These are phyloP conservation scores for Xylaria intraflava DNA, from an alignment of 495 filamentous ascomycete genomes.

Conservation along the genomic window DNA sequence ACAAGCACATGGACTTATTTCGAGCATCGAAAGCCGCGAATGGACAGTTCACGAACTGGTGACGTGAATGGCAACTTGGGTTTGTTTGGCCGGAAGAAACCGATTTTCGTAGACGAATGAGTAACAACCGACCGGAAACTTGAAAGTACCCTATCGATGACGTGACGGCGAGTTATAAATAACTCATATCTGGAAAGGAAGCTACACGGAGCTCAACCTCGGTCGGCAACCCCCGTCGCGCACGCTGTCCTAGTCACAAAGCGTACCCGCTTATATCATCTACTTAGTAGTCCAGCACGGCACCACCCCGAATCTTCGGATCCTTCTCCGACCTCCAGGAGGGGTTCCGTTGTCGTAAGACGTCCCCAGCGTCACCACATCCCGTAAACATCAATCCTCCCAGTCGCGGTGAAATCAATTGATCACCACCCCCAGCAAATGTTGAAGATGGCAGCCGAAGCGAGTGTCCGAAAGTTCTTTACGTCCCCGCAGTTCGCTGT, in stretches of 20 bases:
- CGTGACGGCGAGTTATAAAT: background rate
- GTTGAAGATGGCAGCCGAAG: constrained; percentile 44
- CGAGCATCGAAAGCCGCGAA: background rate
- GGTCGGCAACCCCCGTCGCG: background rate
- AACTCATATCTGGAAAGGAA: background rate
- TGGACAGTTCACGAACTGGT: background rate
- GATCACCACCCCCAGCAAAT: background rate
- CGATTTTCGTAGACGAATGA: background rate
- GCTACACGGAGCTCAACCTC: background rate
- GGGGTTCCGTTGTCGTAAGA: background rate
- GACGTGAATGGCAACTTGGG: no score
- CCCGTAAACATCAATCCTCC: background rate
- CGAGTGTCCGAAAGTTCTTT: constrained; percentile 73
- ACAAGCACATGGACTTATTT: background rate
- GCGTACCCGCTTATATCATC: background rate
- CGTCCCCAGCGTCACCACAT: background rate
- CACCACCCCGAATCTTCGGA: constrained; percentile 4
- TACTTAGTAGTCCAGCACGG: background rate
- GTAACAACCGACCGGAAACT: background rate
- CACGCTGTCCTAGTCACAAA: background rate
- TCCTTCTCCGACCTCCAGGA: background rate
- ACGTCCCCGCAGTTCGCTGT: constrained; percentile 77
- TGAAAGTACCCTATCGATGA: background rate
- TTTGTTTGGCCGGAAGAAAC: no score
- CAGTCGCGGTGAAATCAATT: background rate